A percentile compares a stretch with the other conserved stretches of the same genome.
These are phyloP conservation scores for Plasmodium ovale DNA, from an alignment of 169 alveolate genomes.

Conservation along the genomic window DNA sequence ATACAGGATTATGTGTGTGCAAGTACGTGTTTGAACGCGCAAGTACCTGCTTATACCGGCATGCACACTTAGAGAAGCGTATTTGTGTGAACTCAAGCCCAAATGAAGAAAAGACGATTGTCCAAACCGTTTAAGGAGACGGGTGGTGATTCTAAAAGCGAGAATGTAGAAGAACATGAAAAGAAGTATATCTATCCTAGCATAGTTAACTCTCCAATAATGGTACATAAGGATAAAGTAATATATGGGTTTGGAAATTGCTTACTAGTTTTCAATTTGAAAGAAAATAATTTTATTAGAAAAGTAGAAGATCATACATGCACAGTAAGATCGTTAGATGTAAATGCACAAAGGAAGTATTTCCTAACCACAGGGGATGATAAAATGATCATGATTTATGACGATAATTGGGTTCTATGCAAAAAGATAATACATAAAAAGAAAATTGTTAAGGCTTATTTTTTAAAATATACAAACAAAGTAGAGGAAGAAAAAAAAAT, in stretches of 20 bases:
- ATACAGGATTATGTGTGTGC: neutral
- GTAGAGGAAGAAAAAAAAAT: slow-evolving; percentile 8
- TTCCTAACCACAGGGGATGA: slow-evolving; percentile 72
- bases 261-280: slow-evolving; percentile 28
- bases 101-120: slow-evolving; percentile 10
- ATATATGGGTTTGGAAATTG: slow-evolving; percentile 63
- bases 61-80: neutral
- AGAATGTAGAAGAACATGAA: slow-evolving; percentile 15
- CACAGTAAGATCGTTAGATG: slow-evolving; percentile 65
- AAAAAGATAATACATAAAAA: slow-evolving; percentile 51
- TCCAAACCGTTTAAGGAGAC: neutral
- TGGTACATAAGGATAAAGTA: slow-evolving; percentile 20
- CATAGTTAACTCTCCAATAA: slow-evolving; percentile 50
- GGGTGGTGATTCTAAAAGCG: neutral
- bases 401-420: slow-evolving; percentile 26
- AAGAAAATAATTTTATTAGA: slow-evolving; percentile 48
- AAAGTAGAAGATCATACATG: slow-evolving; percentile 38
- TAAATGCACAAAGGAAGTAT: slow-evolving; percentile 9
- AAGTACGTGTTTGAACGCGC: neutral
- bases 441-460: slow-evolving; percentile 62
- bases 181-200: slow-evolving; percentile 65
- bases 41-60: neutral
- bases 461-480: slow-evolving; percentile 25
- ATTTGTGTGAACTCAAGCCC: too few species aligned
- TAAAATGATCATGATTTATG: slow-evolving; percentile 56